phyloP scores from a whole-genome alignment of 345 rosid species.

The Corchorus olitorius region DNA sequence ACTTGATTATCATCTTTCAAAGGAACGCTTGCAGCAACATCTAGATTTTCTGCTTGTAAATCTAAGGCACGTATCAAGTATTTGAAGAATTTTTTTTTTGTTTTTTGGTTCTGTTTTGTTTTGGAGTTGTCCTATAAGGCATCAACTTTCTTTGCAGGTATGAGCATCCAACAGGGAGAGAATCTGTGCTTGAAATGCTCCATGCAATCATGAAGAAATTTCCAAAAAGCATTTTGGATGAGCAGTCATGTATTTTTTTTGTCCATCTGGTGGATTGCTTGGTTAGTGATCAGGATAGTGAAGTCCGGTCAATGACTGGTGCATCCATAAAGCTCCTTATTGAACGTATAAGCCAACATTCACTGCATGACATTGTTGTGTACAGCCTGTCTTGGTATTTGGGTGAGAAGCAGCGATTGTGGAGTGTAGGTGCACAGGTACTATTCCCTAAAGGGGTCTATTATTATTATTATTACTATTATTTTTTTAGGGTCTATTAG shows the following conservation, averaged over 20 bases:
- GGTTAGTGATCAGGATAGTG: slow-evolving; percentile 60
- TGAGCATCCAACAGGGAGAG: slow-evolving; percentile 82
- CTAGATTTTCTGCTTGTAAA: slow-evolving; percentile 61
- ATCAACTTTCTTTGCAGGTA: slow-evolving; percentile 51
- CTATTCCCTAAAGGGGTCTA: slow-evolving; percentile 5
- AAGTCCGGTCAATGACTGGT: slow-evolving; percentile 62
- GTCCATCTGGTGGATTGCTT: slow-evolving; percentile 59
- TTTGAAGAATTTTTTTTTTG: background rate
- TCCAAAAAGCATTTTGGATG: slow-evolving; percentile 53
- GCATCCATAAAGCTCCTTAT: slow-evolving; percentile 58
- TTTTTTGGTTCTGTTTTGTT: slow-evolving; percentile 18
- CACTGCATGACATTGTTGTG: slow-evolving; percentile 46
- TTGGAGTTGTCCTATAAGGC: slow-evolving; percentile 6
- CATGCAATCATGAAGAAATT: slow-evolving; percentile 66
- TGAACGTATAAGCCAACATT: slow-evolving; percentile 47
- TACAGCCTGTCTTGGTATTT: slow-evolving; percentile 65
- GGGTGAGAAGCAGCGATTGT: slow-evolving; percentile 50
- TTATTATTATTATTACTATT: no score
- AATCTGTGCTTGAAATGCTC: slow-evolving; percentile 89
- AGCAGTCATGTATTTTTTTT: slow-evolving; percentile 55
- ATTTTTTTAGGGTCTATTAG: background rate
- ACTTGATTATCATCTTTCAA: slow-evolving; percentile 67
- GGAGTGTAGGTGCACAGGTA: slow-evolving; percentile 88
- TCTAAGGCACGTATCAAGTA: slow-evolving; percentile 57
- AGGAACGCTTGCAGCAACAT: slow-evolving; percentile 64